Evolutionary conservation across 768 basidiomycete genomes (phyloP), one percentile per base, ranked within the genome.

Genomic region (Boletus subcaerulescens): DNA sequence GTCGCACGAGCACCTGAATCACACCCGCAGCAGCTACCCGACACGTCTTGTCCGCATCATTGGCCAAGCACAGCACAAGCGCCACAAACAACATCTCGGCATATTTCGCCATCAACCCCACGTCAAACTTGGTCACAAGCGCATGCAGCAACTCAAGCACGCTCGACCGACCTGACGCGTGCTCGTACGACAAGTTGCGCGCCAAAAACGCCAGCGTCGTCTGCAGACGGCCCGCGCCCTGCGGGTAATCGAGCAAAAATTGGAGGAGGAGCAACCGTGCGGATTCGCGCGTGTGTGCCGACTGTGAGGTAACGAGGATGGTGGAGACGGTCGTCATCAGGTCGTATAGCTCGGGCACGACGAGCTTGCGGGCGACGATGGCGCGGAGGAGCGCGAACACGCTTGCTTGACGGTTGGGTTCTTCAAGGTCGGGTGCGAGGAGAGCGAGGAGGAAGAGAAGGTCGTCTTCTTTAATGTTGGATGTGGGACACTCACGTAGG

Each of bases 281-380:
- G 10, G 91, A 83, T 67, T 97, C 94, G 66, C 95, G 95, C 9
- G 96, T 92, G 61, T 89, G 87, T 0, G 84, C 71, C 3, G 95
- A 93, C 70, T 98, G 96, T 60, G 83, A 94, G 13, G 93, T 95
- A 39, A 99, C 92, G 79, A 97, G 86, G 61, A 96, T 83, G 60
- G 93, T 87, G 4, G 93, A 86, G 20, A 98, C 86, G 55, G 86
- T 85, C 56, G 92, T 91, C 95, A 99, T 98, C 35, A 95, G 73
- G 69, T 98, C 95, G 73, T 99, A 99, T 48, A 99, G 88, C 71
- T 98, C 97, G 0, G 92, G 92, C 0, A 96, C 91, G 32, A 98
- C 86, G 58, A 98, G 90, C 66, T 91, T 92, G 32, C 95, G 85
- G 6, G 87, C 81, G 15, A 98, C 86, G 60, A 98, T 93, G 24